Base-by-base conservation (phyloP, 352 stramenopile genomes). In the Phytophthora gonapodyides region DNA sequence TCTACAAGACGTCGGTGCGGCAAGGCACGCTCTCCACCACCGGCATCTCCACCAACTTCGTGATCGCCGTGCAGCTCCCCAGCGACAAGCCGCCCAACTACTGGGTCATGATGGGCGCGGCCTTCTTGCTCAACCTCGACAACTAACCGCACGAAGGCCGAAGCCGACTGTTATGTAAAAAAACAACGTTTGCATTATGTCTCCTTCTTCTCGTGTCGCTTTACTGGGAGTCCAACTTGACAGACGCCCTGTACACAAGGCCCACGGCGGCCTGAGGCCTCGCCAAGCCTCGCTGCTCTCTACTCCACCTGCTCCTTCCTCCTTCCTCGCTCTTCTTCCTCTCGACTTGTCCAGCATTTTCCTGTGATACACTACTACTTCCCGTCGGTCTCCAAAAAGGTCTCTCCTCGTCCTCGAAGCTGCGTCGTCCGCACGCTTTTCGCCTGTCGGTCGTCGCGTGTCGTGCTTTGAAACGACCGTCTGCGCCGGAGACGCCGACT, bases 1-100 rank as follows among this genome's bases (percentile, higher is more conserved):
- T 98, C 13, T 98, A 98, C 82, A 98, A 98, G 77, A 98, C 94
- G 12, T 93, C 87, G 3, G 89, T 95, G 45, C 76, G 94, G 7
- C 93, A 97, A 43, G 93, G 93, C 24, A 96, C 94, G 7, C 65
- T 98, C 34, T 94, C 77, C 33, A 98, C 93, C 13, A 98, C 93
- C 7, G 93, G 93, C 15, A 98, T 98, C 82, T 96, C 82, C 13
- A 98, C 93, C 41, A 98, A 98, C 71, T 98, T 94, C 68, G 91
- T 98, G 37, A 85, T 98, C 33, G 88, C 94, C 13, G 86, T 98
- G 11, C 93, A 97, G 44, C 63, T 98, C 15, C 89, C 90, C 0
- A 97, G 87, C 11, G 74, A 87, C 49, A 72, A 83, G 35, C 72
- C 80, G 8, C 87, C 93, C 1, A 84, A 97, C 62, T 90, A 93